A percentile compares a stretch with the other conserved stretches of the same genome.
Conservation (phyloP, 306 rosid genomes). For the Cicer yamashitae region DNA sequence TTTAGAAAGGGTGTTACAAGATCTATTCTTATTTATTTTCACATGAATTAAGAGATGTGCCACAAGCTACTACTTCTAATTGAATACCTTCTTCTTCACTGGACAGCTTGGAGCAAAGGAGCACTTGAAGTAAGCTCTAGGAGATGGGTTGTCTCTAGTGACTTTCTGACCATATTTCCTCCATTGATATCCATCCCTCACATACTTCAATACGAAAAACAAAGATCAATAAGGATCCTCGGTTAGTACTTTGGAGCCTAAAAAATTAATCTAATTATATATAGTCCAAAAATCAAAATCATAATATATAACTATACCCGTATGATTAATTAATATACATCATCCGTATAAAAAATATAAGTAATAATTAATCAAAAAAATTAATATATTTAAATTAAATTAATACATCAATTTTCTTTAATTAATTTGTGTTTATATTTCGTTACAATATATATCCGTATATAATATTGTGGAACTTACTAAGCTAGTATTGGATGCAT, state of each 20-base stretch:
- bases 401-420: no score
- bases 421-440: no score
- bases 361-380: no score
- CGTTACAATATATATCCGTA: neutral
- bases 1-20: no score
- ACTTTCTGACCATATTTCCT: slow-evolving; percentile 97
- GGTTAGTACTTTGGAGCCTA: neutral
- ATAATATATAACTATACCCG: no score
- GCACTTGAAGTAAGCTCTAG: slow-evolving; percentile 95
- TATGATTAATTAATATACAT: no score
- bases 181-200: slow-evolving; percentile 96
- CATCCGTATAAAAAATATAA: no score
- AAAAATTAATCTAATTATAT: neutral
- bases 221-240: neutral
- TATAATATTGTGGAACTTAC: slow-evolving; percentile 50
- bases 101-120: slow-evolving; percentile 85
- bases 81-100: slow-evolving; percentile 82
- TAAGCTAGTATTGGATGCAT: slow-evolving; percentile 66
- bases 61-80: neutral
- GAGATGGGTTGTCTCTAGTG: slow-evolving; percentile 92
- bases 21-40: no score
- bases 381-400: no score
- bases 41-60: no score
- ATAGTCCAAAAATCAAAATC: neutral
- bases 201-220: slow-evolving; percentile 50